Evolutionary conservation across 1,284 basidiomycete species (phyloP).

Genomic region (Cerrena zonata): DNA sequence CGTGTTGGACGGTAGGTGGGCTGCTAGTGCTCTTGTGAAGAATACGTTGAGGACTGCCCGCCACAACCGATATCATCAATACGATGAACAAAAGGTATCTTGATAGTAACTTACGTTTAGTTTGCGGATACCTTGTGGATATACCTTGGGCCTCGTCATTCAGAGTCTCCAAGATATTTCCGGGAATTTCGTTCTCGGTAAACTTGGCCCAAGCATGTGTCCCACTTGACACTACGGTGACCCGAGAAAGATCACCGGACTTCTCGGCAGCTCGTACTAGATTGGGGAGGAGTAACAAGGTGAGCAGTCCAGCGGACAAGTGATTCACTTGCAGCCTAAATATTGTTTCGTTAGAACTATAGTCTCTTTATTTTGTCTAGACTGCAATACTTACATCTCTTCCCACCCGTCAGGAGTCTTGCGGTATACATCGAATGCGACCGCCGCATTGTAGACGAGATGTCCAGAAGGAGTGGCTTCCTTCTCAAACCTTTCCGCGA

Average conservation of each 20-base stretch:
- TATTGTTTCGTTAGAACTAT: not conserved
- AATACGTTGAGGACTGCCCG: slow-evolving; percentile 13
- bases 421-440: slow-evolving; percentile 13
- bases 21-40: slow-evolving; percentile 9
- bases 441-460: slow-evolving; percentile 28
- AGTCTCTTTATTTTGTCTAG: not conserved
- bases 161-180: slow-evolving; percentile 8
- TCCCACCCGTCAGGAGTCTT: slow-evolving; percentile 27
- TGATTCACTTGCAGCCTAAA: slow-evolving; percentile 40
- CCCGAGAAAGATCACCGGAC: slow-evolving; percentile 15
- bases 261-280: slow-evolving; percentile 31
- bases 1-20: slow-evolving; percentile 5
- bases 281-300: slow-evolving; percentile 37
- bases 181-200: slow-evolving; percentile 23
- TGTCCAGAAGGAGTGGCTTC: slow-evolving; percentile 26
- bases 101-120: slow-evolving; percentile 29
- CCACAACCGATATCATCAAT: not conserved
- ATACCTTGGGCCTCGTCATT: slow-evolving; percentile 12
- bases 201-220: slow-evolving; percentile 21
- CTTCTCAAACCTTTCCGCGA: slow-evolving; percentile 23
- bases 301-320: slow-evolving; percentile 34
- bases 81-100: slow-evolving; percentile 16
- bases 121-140: slow-evolving; percentile 24
- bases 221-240: slow-evolving; percentile 24
- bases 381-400: slow-evolving; percentile 15